A percentile compares a stretch with the other conserved stretches of the same genome.
phyloP scores from a whole-genome alignment of 495 filamentous ascomycete species.

The Penicillium pancosmium region DNA sequence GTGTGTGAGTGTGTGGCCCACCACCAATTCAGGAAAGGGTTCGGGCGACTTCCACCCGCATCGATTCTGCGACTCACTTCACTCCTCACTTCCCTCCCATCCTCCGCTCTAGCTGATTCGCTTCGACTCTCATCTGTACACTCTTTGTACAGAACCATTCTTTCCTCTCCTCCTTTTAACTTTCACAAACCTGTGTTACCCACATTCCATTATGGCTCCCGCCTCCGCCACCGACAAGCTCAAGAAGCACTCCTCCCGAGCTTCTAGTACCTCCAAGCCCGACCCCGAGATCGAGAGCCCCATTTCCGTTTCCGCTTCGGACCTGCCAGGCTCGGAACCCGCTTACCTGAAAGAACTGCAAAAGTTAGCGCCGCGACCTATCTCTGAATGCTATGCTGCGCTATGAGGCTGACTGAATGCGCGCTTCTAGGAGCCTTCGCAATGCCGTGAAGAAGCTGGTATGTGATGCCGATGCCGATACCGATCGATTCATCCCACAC shows the following conservation, averaged over 20 bases:
- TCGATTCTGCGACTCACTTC: conserved; percentile 26
- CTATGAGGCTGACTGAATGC: conserved; percentile 14
- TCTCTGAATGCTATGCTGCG: conserved; percentile 4
- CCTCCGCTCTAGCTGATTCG: conserved; percentile 15
- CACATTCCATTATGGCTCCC: conserved; percentile 46
- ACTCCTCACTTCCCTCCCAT: conserved; percentile 11
- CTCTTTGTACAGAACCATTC: not conserved
- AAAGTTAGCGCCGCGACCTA: conserved; percentile 61
- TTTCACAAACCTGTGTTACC: conserved; percentile 28
- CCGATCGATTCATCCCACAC: not conserved
- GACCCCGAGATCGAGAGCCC: conserved; percentile 37
- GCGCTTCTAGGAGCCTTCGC: conserved; percentile 68
- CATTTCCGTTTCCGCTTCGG: conserved; percentile 41
- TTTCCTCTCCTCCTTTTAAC: conserved; percentile 12
- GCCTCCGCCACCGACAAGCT: conserved; percentile 40
- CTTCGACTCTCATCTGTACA: conserved; percentile 9
- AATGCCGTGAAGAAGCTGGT: conserved; percentile 88
- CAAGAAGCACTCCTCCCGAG: conserved; percentile 29
- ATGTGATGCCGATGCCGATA: conserved; percentile 35
- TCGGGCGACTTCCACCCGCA: conserved; percentile 45
- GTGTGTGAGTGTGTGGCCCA: not conserved
- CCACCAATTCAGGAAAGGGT: conserved; percentile 31
- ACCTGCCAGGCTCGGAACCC: conserved; percentile 62
- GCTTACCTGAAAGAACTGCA: conserved; percentile 81
- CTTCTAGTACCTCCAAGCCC: conserved; percentile 34